A percentile compares a stretch with the other conserved stretches of the same genome.
Evolutionary conservation across 108 stramenopile genomes (phyloP).

Genomic region (Mayamaea pseudoterrestris): DNA sequence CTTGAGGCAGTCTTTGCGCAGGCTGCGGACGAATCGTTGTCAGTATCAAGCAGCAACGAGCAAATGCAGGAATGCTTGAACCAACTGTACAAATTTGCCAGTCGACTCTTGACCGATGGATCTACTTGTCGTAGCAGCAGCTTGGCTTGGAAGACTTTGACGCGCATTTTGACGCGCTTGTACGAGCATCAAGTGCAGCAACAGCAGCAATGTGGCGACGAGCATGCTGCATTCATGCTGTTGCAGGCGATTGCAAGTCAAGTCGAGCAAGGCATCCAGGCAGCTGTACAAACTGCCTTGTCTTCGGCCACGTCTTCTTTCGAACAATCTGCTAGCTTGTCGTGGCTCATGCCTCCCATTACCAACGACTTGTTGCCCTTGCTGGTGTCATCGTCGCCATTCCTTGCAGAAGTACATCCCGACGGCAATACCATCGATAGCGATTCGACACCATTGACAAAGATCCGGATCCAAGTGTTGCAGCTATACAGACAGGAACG

Average conservation of each 20-base stretch:
- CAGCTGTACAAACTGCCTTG: too few relatives aligned
- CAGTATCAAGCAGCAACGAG: too few relatives aligned
- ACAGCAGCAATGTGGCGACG: neutral
- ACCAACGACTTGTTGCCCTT: constrained; percentile 7
- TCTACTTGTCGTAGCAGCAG: neutral
- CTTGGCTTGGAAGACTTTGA: neutral
- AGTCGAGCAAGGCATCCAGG: neutral
- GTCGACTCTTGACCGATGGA: neutral
- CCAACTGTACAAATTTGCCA: neutral
- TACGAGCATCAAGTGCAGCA: too few relatives aligned
- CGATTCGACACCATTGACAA: neutral
- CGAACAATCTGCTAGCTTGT: neutral
- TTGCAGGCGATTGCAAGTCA: too few relatives aligned
- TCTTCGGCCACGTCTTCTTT: neutral
- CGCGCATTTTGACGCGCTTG: neutral
- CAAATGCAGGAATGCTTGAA: neutral
- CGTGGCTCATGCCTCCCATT: constrained; percentile 2
- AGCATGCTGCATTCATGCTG: neutral
- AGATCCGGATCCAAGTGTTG: neutral
- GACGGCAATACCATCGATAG: neutral
- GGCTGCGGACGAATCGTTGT: neutral
- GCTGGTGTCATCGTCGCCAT: constrained; percentile 1
- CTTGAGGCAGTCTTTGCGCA: constrained; percentile 8
- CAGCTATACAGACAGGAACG: neutral
- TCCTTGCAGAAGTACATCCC: too few relatives aligned